phyloP scores from a whole-genome alignment of 116 monocot genomes.

The Zostera marina region DNA sequence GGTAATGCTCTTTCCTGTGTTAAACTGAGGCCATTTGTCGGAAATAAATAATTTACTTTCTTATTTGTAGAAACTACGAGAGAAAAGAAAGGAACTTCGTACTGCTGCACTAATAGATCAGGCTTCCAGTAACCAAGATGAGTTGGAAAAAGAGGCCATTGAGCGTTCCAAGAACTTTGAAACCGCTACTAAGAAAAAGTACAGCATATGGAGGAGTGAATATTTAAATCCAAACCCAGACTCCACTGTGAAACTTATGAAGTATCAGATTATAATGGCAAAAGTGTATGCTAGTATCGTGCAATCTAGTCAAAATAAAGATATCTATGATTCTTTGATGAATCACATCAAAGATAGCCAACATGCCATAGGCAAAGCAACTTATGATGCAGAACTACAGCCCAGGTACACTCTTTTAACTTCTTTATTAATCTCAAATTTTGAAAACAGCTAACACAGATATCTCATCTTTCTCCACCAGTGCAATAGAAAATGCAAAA shows the following conservation, averaged over 20 bases:
- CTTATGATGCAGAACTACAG: constrained; percentile 44
- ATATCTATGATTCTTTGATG: constrained; percentile 35
- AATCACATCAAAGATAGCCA: constrained; percentile 50
- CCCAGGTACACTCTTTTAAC: constrained; percentile 2
- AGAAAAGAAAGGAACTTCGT: constrained; percentile 42
- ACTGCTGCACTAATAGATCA: constrained; percentile 33
- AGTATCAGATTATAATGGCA: constrained; percentile 88
- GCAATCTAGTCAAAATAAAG: constrained; percentile 23
- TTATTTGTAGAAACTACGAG: constrained; percentile 30
- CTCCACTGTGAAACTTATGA: constrained; percentile 66
- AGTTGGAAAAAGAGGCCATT: constrained; percentile 29
- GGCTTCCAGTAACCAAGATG: constrained; percentile 26
- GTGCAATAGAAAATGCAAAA: constrained; percentile 44
- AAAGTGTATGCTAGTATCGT: constrained; percentile 80
- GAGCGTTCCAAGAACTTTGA: constrained; percentile 35
- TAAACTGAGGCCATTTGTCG: no score
- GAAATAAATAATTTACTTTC: constrained; percentile 3
- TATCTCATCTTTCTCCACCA: constrained; percentile 8
- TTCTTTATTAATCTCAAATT: neutral
- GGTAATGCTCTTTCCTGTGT: constrained; percentile 1
- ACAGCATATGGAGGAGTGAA: constrained; percentile 74
- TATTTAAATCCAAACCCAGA: constrained; percentile 39
- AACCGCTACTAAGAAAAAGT: constrained; percentile 23
- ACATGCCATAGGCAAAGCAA: constrained; percentile 41
- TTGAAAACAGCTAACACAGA: neutral